Percentiles rank a stretch among this genome's conserved stretches.
Evolutionary conservation across 177 flowering plant genomes (phyloP).

Genomic region (Vitis hybrid): DNA sequence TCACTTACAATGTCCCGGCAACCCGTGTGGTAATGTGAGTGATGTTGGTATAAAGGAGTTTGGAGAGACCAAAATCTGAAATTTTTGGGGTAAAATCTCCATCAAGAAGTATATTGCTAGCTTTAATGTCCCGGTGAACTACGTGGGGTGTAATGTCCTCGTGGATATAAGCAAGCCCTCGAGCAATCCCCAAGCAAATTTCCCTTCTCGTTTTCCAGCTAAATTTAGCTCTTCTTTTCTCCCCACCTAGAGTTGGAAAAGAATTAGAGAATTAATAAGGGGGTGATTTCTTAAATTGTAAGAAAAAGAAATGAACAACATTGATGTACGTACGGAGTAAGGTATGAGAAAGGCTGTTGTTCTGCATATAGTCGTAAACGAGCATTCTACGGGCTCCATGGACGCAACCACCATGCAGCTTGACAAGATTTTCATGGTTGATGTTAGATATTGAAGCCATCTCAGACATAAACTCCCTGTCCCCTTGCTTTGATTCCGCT

Average conservation of each 20-base stretch:
- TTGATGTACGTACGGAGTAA: constrained; percentile 10
- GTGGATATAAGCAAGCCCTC: constrained; percentile 29
- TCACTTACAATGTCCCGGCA: constrained; percentile 53
- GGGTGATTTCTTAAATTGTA: neutral
- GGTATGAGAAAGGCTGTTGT: constrained; percentile 21
- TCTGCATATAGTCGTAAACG: constrained; percentile 33
- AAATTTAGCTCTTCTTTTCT: constrained; percentile 14
- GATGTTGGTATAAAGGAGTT: constrained; percentile 26
- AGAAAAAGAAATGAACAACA: neutral
- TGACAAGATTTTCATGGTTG: constrained; percentile 31
- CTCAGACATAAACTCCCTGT: constrained; percentile 32
- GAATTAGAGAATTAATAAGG: no score
- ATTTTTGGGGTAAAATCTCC: constrained; percentile 26
- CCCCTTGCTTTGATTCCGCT: constrained; percentile 29
- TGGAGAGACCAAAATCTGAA: constrained; percentile 39
- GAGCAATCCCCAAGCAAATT: constrained; percentile 26
- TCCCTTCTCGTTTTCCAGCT: constrained; percentile 18
- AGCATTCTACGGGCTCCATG: constrained; percentile 21
- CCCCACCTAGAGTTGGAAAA: constrained; percentile 7
- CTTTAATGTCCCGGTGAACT: constrained; percentile 34
- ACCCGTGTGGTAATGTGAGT: constrained; percentile 48
- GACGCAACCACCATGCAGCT: constrained; percentile 28
- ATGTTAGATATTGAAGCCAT: constrained; percentile 24
- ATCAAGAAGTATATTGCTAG: constrained; percentile 39
- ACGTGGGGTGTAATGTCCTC: constrained; percentile 32